These are phyloP conservation scores for Martensiomyces pterosporus DNA, from an alignment of 192 early-diverging fungal species.

Conservation along the genomic window DNA sequence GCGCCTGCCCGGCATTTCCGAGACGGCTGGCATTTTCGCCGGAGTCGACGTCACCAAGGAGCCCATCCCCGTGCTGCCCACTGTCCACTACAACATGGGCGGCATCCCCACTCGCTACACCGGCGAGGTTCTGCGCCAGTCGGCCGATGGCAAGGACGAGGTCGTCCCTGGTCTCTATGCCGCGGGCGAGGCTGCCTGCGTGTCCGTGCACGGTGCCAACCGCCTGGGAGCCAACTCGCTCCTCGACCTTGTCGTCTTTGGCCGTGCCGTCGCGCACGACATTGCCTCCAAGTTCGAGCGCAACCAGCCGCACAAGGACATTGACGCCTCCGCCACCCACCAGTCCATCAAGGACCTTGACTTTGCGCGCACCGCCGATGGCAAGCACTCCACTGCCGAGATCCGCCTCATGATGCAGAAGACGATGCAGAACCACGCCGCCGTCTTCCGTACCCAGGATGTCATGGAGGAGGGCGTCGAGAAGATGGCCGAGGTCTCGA, in stretches of 20 bases:
- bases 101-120: slow-evolving; percentile 97
- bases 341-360: slow-evolving; percentile 93
- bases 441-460: slow-evolving; percentile 92
- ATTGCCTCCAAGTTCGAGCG: slow-evolving; percentile 87
- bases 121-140: slow-evolving; percentile 84
- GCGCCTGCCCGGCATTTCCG: slow-evolving; percentile 97
- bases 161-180: slow-evolving; percentile 98
- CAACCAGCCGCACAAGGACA: slow-evolving; percentile 76
- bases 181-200: slow-evolving; percentile 96
- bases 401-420: slow-evolving; percentile 96
- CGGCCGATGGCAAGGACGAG: slow-evolving; percentile 76
- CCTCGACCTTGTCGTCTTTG: slow-evolving; percentile 98
- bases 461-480: slow-evolving; percentile 84
- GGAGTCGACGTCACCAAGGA: slow-evolving; percentile 99
- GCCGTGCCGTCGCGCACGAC: slow-evolving; percentile 92
- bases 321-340: slow-evolving; percentile 81
- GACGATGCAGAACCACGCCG: slow-evolving; percentile 95
- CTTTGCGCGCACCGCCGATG: slow-evolving; percentile 82
- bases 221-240: slow-evolving; percentile 97
- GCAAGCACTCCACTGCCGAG: slow-evolving; percentile 72
- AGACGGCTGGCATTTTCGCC: slow-evolving; percentile 97
- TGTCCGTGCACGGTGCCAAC: slow-evolving; percentile 98
- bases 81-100: slow-evolving; percentile 99
- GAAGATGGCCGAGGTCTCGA: slow-evolving; percentile 80
- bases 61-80: slow-evolving; percentile 97